Percentiles rank a stretch among this genome's conserved stretches.
Evolutionary conservation across 306 rosid species (phyloP).

Genomic region (Vicia villosa): DNA sequence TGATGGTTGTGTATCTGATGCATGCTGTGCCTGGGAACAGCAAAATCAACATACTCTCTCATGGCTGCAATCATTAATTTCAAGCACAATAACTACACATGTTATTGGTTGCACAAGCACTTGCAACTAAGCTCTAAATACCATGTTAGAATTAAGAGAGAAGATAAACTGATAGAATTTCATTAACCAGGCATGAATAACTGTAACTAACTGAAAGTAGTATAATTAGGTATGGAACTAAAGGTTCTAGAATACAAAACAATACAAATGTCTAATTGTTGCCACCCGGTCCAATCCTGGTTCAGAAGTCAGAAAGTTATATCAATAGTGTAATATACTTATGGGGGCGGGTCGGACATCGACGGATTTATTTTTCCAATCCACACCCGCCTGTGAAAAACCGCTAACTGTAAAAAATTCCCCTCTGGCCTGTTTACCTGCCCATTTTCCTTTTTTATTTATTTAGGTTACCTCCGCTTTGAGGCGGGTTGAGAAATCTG

Average conservation of each 20-base stretch:
- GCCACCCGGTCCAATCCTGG: too few species aligned
- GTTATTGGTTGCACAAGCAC: neutral
- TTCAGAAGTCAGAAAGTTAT: too few species aligned
- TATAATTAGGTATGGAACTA: neutral
- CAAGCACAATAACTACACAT: neutral
- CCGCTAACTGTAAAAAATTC: too few species aligned
- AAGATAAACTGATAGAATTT: neutral
- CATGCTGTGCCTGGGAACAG: neutral
- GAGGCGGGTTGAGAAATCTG: too few species aligned
- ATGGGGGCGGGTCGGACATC: too few species aligned
- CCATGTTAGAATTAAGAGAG: neutral
- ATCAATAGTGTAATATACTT: too few species aligned
- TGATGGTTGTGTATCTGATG: neutral
- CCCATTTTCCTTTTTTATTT: too few species aligned
- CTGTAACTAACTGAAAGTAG: neutral
- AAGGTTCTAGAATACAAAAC: neutral
- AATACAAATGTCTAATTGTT: neutral
- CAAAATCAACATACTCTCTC: neutral
- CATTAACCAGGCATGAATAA: neutral
- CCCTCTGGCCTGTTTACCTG: too few species aligned
- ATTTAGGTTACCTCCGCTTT: too few species aligned
- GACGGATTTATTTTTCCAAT: too few species aligned
- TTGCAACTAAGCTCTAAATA: neutral
- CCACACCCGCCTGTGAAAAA: too few species aligned
- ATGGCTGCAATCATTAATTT: neutral